phyloP scores from a whole-genome alignment of 2,329 filamentous ascomycete species.

The Monosporascus sp. region DNA sequence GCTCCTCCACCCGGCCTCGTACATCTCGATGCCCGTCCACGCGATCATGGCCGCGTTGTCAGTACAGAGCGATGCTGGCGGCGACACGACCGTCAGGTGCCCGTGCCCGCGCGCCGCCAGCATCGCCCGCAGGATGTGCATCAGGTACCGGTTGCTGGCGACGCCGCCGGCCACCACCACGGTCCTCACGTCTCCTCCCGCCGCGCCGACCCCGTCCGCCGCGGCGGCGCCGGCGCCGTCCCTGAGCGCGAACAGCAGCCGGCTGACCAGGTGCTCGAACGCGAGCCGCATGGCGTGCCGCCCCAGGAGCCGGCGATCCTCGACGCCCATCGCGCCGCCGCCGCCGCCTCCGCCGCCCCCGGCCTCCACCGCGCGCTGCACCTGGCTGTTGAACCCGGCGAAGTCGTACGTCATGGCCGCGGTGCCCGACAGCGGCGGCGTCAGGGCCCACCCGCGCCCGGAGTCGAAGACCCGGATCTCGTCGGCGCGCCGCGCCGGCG shows the following conservation, averaged over 20 bases:
- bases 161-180: constrained; percentile 88
- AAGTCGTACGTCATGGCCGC: constrained; percentile 67
- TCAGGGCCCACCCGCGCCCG: constrained; percentile 57
- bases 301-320: constrained; percentile 66
- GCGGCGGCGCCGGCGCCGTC: too few species aligned
- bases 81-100: constrained; percentile 60
- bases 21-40: constrained; percentile 94
- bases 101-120: constrained; percentile 63
- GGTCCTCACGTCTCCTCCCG: constrained; percentile 40
- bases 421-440: constrained; percentile 58
- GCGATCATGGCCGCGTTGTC: constrained; percentile 98
- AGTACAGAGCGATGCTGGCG: constrained; percentile 75
- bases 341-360: too few species aligned
- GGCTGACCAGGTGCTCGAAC: constrained; percentile 81
- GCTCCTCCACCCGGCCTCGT: constrained; percentile 65
- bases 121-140: constrained; percentile 53
- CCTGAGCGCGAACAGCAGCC: constrained; percentile 65
- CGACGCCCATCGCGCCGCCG: constrained; percentile 35
- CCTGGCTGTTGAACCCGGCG: constrained; percentile 61
- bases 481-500: constrained; percentile 52
- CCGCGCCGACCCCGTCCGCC: constrained; percentile 13
- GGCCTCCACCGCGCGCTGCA: constrained; percentile 53
- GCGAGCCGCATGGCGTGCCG: constrained; percentile 69
- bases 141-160: constrained; percentile 76
- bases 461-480: constrained; percentile 45